Evolutionary conservation across 192 early-diverging fungal genomes (phyloP).

Genomic region (Obelidium mucronatum): DNA sequence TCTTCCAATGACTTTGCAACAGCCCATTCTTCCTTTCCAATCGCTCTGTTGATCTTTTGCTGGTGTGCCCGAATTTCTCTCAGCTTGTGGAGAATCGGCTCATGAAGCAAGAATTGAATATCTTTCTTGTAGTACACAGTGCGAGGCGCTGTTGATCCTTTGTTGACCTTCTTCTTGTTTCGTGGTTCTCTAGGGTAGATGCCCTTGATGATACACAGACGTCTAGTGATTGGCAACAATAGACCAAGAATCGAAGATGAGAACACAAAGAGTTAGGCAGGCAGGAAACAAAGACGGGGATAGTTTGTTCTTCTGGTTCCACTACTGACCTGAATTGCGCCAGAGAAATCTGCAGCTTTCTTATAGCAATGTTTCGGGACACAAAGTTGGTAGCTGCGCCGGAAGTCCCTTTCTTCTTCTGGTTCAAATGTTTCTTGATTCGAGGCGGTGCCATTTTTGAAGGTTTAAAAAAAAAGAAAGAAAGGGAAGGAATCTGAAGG

Average conservation of each 20-base stretch:
- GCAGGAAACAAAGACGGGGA: neutral
- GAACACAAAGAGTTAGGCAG: neutral
- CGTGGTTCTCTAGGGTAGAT: constrained; percentile 96
- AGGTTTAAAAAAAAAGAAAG: too few relatives aligned
- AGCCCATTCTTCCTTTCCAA: constrained; percentile 81
- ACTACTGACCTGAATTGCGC: constrained; percentile 83
- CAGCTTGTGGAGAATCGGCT: constrained; percentile 92
- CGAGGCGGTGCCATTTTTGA: neutral
- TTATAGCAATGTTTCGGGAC: constrained; percentile 86
- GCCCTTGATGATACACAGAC: constrained; percentile 98
- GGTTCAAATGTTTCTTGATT: neutral
- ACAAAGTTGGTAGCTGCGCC: constrained; percentile 92
- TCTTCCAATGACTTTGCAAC: constrained; percentile 79
- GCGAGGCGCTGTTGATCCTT: constrained; percentile 82
- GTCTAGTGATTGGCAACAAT: constrained; percentile 64
- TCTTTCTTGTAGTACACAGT: constrained; percentile 97
- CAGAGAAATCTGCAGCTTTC: constrained; percentile 93
- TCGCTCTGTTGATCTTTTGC: constrained; percentile 85
- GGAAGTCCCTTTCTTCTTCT: constrained; percentile 83
- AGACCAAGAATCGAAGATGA: too few relatives aligned
- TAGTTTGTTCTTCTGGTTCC: neutral
- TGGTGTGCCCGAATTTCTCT: constrained; percentile 90
- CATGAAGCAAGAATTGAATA: constrained; percentile 93
- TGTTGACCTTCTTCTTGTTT: constrained; percentile 92
- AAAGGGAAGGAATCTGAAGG: constrained; percentile 1